Base-by-base conservation (phyloP, 2,329 filamentous ascomycete species). In the Fusarium heterosporum region DNA sequence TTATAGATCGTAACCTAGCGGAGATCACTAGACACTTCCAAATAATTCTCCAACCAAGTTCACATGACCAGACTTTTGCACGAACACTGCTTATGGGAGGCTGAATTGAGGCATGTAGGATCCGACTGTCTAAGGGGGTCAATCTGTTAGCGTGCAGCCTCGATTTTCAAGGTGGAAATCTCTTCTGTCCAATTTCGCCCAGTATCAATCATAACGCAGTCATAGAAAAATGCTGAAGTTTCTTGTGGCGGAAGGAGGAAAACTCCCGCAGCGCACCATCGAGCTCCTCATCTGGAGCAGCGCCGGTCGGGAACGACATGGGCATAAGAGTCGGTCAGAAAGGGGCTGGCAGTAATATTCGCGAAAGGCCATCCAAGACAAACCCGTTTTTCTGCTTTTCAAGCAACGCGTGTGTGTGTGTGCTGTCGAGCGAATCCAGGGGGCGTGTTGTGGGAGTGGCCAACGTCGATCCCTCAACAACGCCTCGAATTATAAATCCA, bases 391-490 rank as follows among this genome's bases (percentile, higher is more conserved):
- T 54, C 39, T 64, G 41, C 17, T 47, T 51, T 26, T 47, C 29
- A 45, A 57, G 25, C 52, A 58, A 48, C 39, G 56, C 28, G 40
- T 39, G 34, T 50, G 40, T 39, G 34, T 50, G 58, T 57, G 62
- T 67, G 59, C 42, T 50, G 42, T 57, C 61, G 47, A 65, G 62
- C 61, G 47, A 65, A 56, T 62, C 62, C 56, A 58, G 63, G 61
- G 62, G 52, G 53, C 47, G 64, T 68, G 59, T 64, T 55, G 54
- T 36, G 16, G 32, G 16, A 17, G 28, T 54, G 64, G 34, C 59
- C 46, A 19, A 52, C n/a, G 63, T 61, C 64, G 64, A 68, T 68
- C 53, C 39, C 46, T 68, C 64, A 47, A 67, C 49, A 52, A 59
- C 49, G 40, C 46, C 50, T 52, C 26, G 34, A 64, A 56, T 64